Percentiles rank a stretch among this genome's conserved stretches.
These are phyloP conservation scores for Trichoderma sp. DNA, from an alignment of 2,329 filamentous ascomycete species.

Conservation along the genomic window DNA sequence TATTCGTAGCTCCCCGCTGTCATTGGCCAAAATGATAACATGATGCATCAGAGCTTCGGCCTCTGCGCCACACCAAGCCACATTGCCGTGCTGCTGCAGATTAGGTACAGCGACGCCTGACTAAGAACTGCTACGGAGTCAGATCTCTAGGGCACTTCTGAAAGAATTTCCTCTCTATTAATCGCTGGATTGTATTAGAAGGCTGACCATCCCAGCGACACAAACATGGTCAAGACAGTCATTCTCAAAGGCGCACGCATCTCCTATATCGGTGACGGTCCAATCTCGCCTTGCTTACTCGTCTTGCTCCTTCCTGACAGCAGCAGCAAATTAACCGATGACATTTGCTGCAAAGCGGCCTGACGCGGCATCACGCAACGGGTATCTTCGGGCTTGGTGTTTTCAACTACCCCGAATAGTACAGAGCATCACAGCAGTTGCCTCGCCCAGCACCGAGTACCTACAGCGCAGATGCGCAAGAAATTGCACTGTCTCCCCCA, in stretches of 20 bases:
- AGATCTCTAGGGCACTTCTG: background rate
- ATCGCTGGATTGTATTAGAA: background rate
- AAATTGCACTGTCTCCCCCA: background rate
- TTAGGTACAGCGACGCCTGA: background rate
- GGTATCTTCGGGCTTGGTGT: background rate
- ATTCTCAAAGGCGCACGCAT: background rate
- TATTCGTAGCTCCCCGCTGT: constrained; percentile 15
- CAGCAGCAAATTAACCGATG: background rate
- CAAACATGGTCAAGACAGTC: background rate
- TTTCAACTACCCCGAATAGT: background rate
- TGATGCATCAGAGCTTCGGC: constrained; percentile 6
- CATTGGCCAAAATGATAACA: constrained; percentile 19
- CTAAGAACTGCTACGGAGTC: background rate
- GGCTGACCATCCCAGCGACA: background rate
- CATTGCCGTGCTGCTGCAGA: background rate
- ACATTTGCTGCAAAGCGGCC: background rate
- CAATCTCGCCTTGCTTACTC: background rate
- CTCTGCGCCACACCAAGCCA: constrained; percentile 19
- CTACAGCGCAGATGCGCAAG: background rate
- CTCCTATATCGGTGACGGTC: constrained; percentile 8
- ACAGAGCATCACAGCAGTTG: background rate
- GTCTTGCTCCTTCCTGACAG: background rate
- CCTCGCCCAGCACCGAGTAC: background rate
- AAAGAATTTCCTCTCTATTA: background rate
- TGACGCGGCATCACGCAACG: background rate